A percentile compares a stretch with the other conserved stretches of the same genome.
Conservation (phyloP, 1,284 basidiomycete species). For the Tilletia horrida region DNA sequence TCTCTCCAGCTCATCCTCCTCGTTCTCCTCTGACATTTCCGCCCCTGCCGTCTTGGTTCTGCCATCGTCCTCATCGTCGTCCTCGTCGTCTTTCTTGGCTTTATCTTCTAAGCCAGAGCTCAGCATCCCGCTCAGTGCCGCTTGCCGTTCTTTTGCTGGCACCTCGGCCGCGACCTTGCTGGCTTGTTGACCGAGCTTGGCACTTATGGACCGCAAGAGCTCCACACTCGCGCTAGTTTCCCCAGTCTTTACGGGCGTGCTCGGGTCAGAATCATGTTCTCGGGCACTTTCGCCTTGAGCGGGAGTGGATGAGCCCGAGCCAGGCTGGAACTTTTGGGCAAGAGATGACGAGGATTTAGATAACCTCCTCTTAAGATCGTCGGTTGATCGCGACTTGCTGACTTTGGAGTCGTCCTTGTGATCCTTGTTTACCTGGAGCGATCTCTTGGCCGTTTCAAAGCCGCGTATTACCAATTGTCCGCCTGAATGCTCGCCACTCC, state of each 20-base stretch:
- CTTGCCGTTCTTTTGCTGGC: conserved; percentile 30
- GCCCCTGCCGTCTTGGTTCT: conserved; percentile 4
- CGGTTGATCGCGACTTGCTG: not conserved
- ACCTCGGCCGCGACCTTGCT: conserved; percentile 24
- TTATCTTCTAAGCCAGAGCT: conserved; percentile 24
- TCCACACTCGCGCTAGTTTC: conserved; percentile 21
- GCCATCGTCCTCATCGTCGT: conserved; percentile 19
- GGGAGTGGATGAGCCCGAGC: not conserved
- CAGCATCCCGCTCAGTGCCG: conserved; percentile 30
- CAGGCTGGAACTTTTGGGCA: not conserved
- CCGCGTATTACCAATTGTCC: conserved; percentile 36
- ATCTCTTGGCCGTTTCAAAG: conserved; percentile 20
- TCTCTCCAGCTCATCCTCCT: conserved; percentile 27
- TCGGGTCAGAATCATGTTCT: not conserved
- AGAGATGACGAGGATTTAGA: not conserved
- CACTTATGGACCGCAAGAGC: conserved; percentile 32
- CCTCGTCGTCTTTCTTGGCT: not conserved
- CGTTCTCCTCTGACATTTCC: conserved; percentile 24
- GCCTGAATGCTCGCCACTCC: conserved; percentile 38
- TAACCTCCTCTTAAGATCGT: not conserved
- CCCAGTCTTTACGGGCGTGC: not conserved
- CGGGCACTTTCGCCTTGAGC: not conserved
- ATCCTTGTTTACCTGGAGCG: conserved; percentile 20
- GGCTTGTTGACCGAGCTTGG: conserved; percentile 29
- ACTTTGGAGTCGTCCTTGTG: conserved; percentile 13